Evolutionary conservation across 2,329 filamentous ascomycete genomes (phyloP).

Genomic region (Pseudogymnoascus sp.): DNA sequence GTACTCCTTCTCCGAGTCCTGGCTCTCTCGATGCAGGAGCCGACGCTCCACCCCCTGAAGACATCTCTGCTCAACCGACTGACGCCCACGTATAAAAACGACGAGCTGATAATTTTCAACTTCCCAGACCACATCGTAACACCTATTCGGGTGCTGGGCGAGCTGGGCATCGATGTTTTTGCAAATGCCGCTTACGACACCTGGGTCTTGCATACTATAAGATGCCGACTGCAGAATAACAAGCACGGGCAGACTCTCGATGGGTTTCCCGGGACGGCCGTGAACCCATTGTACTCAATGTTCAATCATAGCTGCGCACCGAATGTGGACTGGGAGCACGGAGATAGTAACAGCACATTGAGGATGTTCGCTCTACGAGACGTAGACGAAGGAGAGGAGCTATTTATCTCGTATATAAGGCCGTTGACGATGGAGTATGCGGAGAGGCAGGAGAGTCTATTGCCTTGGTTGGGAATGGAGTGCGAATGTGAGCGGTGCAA

Average conservation of each 20-base stretch:
- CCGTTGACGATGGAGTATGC: constrained; percentile 6
- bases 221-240: constrained; percentile 29
- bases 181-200: constrained; percentile 24
- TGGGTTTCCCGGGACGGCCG: constrained; percentile 24
- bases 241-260: constrained; percentile 24
- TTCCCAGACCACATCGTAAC: constrained; percentile 24
- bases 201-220: constrained; percentile 27
- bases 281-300: constrained; percentile 26
- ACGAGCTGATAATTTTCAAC: constrained; percentile 26
- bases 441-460: constrained; percentile 10
- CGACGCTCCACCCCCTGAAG: constrained; percentile 21
- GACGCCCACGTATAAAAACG: constrained; percentile 23
- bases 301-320: constrained; percentile 30
- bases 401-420: constrained; percentile 24
- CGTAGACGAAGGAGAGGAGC: constrained; percentile 20
- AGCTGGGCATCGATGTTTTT: constrained; percentile 26
- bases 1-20: constrained; percentile 26
- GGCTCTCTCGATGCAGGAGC: constrained; percentile 22
- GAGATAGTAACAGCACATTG: constrained; percentile 20
- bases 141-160: constrained; percentile 25
- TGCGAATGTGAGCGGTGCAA: constrained; percentile 8
- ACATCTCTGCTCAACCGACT: constrained; percentile 25
- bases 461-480: constrained; percentile 16
- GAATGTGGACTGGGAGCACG: constrained; percentile 26
- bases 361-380: constrained; percentile 22